phyloP scores from a whole-genome alignment of 1,284 basidiomycete species.

The Vanrija pseudolonga region DNA sequence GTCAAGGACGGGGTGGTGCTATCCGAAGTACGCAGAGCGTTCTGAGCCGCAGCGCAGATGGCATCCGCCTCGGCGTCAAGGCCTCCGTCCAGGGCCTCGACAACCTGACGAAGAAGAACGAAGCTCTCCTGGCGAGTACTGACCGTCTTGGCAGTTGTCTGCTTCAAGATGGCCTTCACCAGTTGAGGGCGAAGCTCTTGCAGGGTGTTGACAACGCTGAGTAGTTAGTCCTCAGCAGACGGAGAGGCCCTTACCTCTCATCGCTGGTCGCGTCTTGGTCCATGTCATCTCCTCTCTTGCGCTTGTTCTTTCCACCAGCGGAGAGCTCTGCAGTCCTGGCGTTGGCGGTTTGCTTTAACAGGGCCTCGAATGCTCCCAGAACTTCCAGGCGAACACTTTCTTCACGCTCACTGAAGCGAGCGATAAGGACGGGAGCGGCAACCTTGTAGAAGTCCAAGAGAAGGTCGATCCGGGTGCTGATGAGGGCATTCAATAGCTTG shows the following conservation, averaged over 20 bases:
- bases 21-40: constrained; percentile 52
- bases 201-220: constrained; percentile 43
- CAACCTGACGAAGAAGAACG: constrained; percentile 67
- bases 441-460: constrained; percentile 72
- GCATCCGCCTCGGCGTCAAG: constrained; percentile 66
- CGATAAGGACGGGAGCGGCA: constrained; percentile 81
- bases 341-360: constrained; percentile 70
- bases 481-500: constrained; percentile 78
- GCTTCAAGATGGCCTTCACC: constrained; percentile 75
- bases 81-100: constrained; percentile 77
- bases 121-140: constrained; percentile 81
- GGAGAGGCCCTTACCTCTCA: constrained; percentile 57
- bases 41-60: constrained; percentile 44
- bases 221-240: background rate
- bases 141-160: constrained; percentile 81
- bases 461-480: constrained; percentile 83
- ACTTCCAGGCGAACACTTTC: constrained; percentile 93
- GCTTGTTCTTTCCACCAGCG: constrained; percentile 35
- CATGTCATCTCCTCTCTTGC: constrained; percentile 69
- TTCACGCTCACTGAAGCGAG: constrained; percentile 90
- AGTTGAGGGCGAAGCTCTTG: constrained; percentile 70
- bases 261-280: constrained; percentile 58
- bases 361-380: constrained; percentile 75
- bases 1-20: constrained; percentile 68
- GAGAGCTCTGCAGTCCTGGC: constrained; percentile 30